A percentile compares a stretch with the other conserved stretches of the same genome.
Conservation (phyloP, 208 protist genomes). For the Leishmania gerbilli region DNA sequence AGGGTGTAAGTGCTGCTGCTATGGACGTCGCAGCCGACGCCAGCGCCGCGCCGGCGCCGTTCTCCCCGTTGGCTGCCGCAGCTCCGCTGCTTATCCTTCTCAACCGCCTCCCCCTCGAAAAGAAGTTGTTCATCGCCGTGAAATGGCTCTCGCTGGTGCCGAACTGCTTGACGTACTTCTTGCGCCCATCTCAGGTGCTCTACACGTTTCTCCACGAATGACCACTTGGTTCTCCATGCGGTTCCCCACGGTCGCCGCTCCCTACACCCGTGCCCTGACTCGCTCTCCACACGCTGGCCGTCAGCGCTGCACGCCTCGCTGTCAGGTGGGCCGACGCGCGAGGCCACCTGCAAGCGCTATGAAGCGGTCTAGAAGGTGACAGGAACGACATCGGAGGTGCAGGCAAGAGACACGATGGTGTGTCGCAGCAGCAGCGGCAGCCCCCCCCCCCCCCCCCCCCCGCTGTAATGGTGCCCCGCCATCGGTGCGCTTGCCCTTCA, state of each 20-base stretch:
- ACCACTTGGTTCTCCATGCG: constrained; percentile 45
- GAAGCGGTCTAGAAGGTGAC: not conserved
- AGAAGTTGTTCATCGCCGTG: constrained; percentile 31
- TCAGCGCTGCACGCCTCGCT: not conserved
- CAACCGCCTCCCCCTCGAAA: constrained; percentile 26
- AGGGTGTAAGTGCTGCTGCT: not conserved
- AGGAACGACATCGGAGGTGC: not conserved
- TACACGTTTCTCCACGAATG: constrained; percentile 56
- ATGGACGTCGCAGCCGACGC: not conserved
- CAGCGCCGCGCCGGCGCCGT: not conserved
- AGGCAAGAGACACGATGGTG: not conserved
- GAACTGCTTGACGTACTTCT: constrained; percentile 63
- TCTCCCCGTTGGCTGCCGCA: not conserved
- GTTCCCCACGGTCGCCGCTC: constrained; percentile 26
- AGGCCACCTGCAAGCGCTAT: not conserved
- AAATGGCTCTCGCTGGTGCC: constrained; percentile 58
- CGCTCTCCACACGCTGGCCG: not conserved
- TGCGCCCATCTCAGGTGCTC: constrained; percentile 63
- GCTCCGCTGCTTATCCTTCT: constrained; percentile 39
- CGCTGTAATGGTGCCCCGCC: not conserved
- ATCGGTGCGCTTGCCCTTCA: not conserved
- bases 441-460: not conserved
- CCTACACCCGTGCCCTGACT: constrained; percentile 6
- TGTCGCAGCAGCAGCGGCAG: not conserved
- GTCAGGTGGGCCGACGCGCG: not conserved